Evolutionary conservation across 2,329 filamentous ascomycete species (phyloP).

Genomic region (Aspergillus sp.): DNA sequence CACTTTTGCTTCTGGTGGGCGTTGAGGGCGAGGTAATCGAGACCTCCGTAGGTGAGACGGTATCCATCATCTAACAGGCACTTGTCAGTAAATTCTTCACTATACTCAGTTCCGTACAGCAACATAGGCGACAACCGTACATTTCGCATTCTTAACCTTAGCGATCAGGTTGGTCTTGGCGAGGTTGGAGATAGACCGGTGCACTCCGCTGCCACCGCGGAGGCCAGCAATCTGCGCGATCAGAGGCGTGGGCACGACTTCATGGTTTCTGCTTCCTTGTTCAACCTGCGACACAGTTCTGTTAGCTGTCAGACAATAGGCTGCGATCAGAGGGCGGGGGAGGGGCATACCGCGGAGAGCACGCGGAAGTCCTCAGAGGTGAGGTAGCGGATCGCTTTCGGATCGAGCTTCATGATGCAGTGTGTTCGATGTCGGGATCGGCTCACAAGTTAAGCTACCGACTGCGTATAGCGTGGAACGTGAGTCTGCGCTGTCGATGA

Average conservation of each 20-base stretch:
- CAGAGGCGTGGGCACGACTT: slow-evolving; percentile 86
- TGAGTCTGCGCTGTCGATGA: slow-evolving; percentile 1
- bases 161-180: slow-evolving; percentile 92
- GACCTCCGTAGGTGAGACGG: slow-evolving; percentile 89
- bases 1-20: slow-evolving; percentile 76
- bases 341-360: slow-evolving; percentile 73
- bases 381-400: slow-evolving; percentile 89
- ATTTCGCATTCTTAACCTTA: slow-evolving; percentile 91
- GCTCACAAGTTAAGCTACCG: not conserved
- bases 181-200: slow-evolving; percentile 83
- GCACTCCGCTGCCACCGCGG: slow-evolving; percentile 74
- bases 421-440: not conserved
- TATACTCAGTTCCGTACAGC: not conserved
- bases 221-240: slow-evolving; percentile 83
- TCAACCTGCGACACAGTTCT: slow-evolving; percentile 67
- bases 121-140: slow-evolving; percentile 34
- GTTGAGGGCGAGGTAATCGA: slow-evolving; percentile 96
- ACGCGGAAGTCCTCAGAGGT: slow-evolving; percentile 93
- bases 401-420: slow-evolving; percentile 84
- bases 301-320: slow-evolving; percentile 40
- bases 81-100: not conserved
- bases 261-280: slow-evolving; percentile 92
- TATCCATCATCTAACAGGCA: slow-evolving; percentile 76
- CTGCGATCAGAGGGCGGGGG: slow-evolving; percentile 25
- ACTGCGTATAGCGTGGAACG: not conserved